Conservation (phyloP, 306 rosid species). For the Cucurbita ficifolia region DNA sequence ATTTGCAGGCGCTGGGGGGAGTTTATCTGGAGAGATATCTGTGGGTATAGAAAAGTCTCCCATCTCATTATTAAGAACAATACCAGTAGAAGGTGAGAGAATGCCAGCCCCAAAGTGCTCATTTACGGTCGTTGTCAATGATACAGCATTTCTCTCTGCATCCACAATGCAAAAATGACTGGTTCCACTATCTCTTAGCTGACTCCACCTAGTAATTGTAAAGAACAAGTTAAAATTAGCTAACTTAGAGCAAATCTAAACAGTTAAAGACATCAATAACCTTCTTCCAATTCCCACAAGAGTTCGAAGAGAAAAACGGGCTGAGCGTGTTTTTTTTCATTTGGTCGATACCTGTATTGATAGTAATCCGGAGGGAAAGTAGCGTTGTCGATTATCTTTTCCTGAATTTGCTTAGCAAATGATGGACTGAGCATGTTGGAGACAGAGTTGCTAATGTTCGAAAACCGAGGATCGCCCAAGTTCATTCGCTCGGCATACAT, state of each 20-base stretch:
- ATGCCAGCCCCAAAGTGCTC: slow-evolving; percentile 52
- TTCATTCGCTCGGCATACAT: slow-evolving; percentile 69
- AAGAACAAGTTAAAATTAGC: neutral
- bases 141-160: slow-evolving; percentile 75
- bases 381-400: slow-evolving; percentile 56
- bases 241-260: neutral
- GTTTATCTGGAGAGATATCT: slow-evolving; percentile 32
- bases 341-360: slow-evolving; percentile 28
- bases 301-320: neutral
- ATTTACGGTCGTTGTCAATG: slow-evolving; percentile 63
- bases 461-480: slow-evolving; percentile 80
- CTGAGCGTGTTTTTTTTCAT: neutral
- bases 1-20: slow-evolving; percentile 86
- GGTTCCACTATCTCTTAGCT: slow-evolving; percentile 86
- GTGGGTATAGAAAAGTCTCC: slow-evolving; percentile 74
- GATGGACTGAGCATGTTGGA: slow-evolving; percentile 59
- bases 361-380: slow-evolving; percentile 85
- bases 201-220: slow-evolving; percentile 58
- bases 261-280: neutral
- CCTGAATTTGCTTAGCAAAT: slow-evolving; percentile 47
- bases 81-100: slow-evolving; percentile 77
- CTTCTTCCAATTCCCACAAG: neutral
- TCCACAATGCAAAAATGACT: slow-evolving; percentile 89
- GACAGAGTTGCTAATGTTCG: slow-evolving; percentile 18
- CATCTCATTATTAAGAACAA: slow-evolving; percentile 78